Evolutionary conservation across 106 monocot genomes (phyloP).

Genomic region (Allium cepa): DNA sequence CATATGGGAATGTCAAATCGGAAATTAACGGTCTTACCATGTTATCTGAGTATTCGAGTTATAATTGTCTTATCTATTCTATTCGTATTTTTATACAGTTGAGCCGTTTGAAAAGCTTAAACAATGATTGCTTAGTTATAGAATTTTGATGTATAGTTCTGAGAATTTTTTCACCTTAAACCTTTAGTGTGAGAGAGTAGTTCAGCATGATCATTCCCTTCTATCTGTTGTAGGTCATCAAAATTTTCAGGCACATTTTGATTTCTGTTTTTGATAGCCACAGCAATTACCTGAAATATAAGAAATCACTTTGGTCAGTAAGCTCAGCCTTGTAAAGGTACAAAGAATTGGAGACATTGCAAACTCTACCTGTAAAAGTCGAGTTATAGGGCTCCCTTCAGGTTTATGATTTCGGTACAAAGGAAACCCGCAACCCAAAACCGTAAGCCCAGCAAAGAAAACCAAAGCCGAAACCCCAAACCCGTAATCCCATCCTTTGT

Average conservation of each 20-base stretch:
- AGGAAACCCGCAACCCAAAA: slow-evolving; percentile 39
- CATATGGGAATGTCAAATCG: too few species aligned
- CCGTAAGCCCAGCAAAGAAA: slow-evolving; percentile 34
- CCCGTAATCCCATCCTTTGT: slow-evolving; percentile 65
- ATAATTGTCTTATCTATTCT: too few species aligned
- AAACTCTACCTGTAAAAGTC: slow-evolving; percentile 44
- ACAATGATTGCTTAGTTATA: too few species aligned
- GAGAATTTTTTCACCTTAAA: slow-evolving; percentile 9
- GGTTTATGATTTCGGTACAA: slow-evolving; percentile 66
- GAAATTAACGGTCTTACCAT: too few species aligned
- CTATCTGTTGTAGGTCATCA: slow-evolving; percentile 15
- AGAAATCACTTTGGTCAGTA: too few species aligned
- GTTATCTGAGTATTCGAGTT: too few species aligned
- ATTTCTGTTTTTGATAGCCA: slow-evolving; percentile 55
- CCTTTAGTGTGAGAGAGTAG: slow-evolving; percentile 19
- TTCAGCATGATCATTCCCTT: neutral
- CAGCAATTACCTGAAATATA: slow-evolving; percentile 46
- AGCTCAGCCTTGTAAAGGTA: too few species aligned
- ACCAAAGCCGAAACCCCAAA: slow-evolving; percentile 30
- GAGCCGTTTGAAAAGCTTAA: too few species aligned
- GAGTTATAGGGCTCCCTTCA: slow-evolving; percentile 52
- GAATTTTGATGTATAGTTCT: too few species aligned
- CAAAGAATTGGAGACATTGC: neutral
- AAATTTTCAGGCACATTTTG: slow-evolving; percentile 25
- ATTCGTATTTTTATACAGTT: too few species aligned